Evolutionary conservation across 164 flowering plant genomes (phyloP).

Genomic region (Kingdonia uniflora): DNA sequence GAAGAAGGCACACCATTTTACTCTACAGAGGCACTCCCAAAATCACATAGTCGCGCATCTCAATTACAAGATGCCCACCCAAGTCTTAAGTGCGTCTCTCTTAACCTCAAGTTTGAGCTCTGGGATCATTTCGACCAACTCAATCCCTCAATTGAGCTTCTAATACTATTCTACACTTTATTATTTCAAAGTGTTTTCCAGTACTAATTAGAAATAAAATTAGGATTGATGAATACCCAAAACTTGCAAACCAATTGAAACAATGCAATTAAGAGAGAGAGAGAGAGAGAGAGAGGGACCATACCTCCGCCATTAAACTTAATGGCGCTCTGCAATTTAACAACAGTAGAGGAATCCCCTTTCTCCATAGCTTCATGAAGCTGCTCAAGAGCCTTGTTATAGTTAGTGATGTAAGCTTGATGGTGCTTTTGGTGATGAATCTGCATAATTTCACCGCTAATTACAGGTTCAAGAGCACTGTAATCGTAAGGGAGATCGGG

Average conservation of each 20-base stretch:
- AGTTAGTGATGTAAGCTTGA: constrained; percentile 79
- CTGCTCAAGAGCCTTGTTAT: constrained; percentile 86
- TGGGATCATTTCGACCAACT: not conserved
- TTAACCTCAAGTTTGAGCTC: no score
- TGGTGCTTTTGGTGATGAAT: constrained; percentile 97
- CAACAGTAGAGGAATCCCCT: constrained; percentile 58
- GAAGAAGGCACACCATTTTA: not conserved
- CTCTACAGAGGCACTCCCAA: no score
- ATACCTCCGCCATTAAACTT: constrained; percentile 99
- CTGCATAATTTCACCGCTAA: constrained; percentile 88
- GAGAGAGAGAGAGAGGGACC: no score
- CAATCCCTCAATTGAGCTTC: not conserved
- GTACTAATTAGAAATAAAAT: no score
- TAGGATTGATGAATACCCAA: no score
- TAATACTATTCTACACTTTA: no score
- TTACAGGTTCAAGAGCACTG: constrained; percentile 84
- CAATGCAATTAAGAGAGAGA: no score
- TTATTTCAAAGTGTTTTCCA: no score
- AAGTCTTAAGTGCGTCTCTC: no score
- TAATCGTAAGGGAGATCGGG: constrained; percentile 94
- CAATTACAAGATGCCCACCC: no score
- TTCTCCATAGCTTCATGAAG: constrained; percentile 50
- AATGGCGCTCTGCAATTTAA: constrained; percentile 74
- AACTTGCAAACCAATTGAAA: no score
- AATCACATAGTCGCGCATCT: not conserved